These are phyloP conservation scores for Suhomyces vadensis DNA, from an alignment of 805 yeast genomes.

Conservation along the genomic window DNA sequence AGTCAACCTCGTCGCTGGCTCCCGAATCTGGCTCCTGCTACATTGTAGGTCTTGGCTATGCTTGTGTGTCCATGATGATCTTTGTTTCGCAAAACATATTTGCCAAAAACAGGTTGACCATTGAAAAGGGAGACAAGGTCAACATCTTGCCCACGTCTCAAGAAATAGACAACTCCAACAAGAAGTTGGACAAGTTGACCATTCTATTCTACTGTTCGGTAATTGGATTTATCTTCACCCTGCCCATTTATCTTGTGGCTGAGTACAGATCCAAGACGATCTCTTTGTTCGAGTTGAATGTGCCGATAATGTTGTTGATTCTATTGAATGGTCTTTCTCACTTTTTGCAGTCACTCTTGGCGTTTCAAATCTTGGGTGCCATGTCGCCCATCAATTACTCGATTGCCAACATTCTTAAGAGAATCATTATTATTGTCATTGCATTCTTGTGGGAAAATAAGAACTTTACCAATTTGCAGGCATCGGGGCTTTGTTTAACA, in stretches of 20 bases:
- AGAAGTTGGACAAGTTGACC: slow-evolving; percentile 67
- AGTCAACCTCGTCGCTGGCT: slow-evolving; percentile 11
- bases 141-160: slow-evolving; percentile 23
- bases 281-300: slow-evolving; percentile 33
- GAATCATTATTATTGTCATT: slow-evolving; percentile 68
- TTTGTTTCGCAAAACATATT: slow-evolving; percentile 79
- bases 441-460: slow-evolving; percentile 66
- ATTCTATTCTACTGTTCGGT: slow-evolving; percentile 70
- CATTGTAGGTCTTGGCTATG: slow-evolving; percentile 47
- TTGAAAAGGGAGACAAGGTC: slow-evolving; percentile 28
- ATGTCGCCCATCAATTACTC: slow-evolving; percentile 77
- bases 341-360: slow-evolving; percentile 70
- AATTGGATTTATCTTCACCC: slow-evolving; percentile 64
- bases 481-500: slow-evolving; percentile 37
- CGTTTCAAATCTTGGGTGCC: slow-evolving; percentile 72
- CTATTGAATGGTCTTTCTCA: slow-evolving; percentile 67
- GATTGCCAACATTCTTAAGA: slow-evolving; percentile 73
- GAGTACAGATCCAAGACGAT: slow-evolving; percentile 42
- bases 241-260: slow-evolving; percentile 62
- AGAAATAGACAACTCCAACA: slow-evolving; percentile 14
- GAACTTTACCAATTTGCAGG: slow-evolving; percentile 29
- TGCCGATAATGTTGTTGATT: slow-evolving; percentile 39
- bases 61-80: slow-evolving; percentile 59
- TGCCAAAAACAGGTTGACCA: slow-evolving; percentile 71
- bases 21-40: slow-evolving; percentile 16